Conservation (phyloP, 108 stramenopile species). For the Seminavis robusta region DNA sequence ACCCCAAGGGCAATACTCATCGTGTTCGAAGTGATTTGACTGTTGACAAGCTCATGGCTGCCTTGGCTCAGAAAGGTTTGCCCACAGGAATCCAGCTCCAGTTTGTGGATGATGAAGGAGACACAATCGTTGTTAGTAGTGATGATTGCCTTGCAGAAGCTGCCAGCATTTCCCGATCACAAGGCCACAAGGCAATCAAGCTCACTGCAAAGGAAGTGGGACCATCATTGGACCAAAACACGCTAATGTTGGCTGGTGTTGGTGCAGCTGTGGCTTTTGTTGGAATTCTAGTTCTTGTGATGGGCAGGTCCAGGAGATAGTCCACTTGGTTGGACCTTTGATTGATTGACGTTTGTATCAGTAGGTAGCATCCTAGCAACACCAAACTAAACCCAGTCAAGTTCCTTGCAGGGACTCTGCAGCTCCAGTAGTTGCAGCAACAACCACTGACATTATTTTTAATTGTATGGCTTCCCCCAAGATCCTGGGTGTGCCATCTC, state of each 20-base stretch:
- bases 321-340: no score
- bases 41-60: slow-evolving; percentile 35
- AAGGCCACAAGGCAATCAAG: slow-evolving; percentile 66
- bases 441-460: no score
- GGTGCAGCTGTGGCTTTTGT: slow-evolving; percentile 19
- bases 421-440: no score
- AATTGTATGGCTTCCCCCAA: no score
- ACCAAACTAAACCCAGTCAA: no score
- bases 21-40: slow-evolving; percentile 59
- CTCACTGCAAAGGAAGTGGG: slow-evolving; percentile 28
- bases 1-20: slow-evolving; percentile 72
- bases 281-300: slow-evolving; percentile 20
- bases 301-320: no score
- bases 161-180: slow-evolving; percentile 33
- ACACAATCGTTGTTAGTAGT: slow-evolving; percentile 73
- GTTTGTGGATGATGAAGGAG: slow-evolving; percentile 88
- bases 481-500: no score
- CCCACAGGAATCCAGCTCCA: no score
- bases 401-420: no score
- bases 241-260: slow-evolving; percentile 21
- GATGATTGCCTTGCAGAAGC: slow-evolving; percentile 83
- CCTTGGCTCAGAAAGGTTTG: slow-evolving; percentile 48
- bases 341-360: no score
- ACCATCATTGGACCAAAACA: slow-evolving; percentile 1
- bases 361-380: no score